phyloP scores from a whole-genome alignment of 306 rosid genomes.

The barrel medic (Medicago truncatula) region DNA sequence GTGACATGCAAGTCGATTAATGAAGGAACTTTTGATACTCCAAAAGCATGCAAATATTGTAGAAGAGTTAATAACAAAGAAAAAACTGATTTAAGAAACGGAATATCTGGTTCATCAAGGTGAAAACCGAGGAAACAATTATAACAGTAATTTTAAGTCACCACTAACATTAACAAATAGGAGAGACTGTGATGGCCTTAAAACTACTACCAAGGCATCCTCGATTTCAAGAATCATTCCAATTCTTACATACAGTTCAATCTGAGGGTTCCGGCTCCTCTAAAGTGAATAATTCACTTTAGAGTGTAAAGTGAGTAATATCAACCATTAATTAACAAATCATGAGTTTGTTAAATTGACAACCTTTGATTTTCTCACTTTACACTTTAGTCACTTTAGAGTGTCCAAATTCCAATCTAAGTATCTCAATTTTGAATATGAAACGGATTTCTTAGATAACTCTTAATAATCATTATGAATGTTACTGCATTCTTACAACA shows the following conservation, averaged over 20 bases:
- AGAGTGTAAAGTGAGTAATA: no score
- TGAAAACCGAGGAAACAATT: constrained; percentile 10
- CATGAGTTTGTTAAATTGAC: no score
- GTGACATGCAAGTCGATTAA: constrained; percentile 23
- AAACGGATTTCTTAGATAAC: background rate
- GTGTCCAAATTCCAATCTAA: background rate
- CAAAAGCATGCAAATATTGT: constrained; percentile 28
- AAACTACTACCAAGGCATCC: constrained; percentile 40
- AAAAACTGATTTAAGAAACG: constrained; percentile 36
- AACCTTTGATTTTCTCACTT: no score
- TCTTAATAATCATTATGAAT: background rate
- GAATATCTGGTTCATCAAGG: constrained; percentile 28
- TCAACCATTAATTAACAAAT: no score
- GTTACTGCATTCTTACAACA: constrained; percentile 15
- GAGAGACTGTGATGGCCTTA: constrained; percentile 32
- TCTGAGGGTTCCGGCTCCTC: no score
- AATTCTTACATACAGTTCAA: background rate
- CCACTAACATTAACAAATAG: background rate
- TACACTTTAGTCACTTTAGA: no score
- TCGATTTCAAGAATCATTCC: constrained; percentile 27
- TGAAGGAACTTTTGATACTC: constrained; percentile 11
- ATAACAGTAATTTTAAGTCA: constrained; percentile 1
- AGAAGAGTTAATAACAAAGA: constrained; percentile 7
- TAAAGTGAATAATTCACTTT: no score
- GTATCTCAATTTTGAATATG: constrained; percentile 8